phyloP scores from a whole-genome alignment of 306 rosid genomes.

The Hippophae gyantsensis region DNA sequence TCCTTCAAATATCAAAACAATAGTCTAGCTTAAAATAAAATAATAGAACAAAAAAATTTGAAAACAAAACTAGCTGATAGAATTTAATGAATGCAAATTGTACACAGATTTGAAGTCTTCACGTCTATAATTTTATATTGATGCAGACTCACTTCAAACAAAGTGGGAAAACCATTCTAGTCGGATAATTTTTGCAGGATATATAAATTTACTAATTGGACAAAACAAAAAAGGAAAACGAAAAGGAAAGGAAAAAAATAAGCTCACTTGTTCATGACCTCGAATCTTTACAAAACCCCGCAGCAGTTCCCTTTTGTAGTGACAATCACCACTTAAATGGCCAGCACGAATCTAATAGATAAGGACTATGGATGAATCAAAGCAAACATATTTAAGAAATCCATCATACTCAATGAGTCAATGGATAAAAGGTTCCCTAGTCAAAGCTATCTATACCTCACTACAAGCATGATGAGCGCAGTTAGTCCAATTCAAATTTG shows the following conservation, averaged over 20 bases:
- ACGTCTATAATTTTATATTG: no score
- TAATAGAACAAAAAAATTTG: neutral
- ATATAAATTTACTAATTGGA: no score
- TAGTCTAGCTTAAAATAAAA: neutral
- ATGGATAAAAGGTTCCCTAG: neutral
- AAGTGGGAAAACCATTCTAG: no score
- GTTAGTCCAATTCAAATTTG: conserved; percentile 66
- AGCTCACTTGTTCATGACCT: conserved; percentile 74
- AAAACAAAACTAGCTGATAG: no score
- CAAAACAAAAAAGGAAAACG: no score
- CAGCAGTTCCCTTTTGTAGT: conserved; percentile 71
- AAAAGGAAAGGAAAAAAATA: no score
- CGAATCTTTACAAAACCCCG: conserved; percentile 48
- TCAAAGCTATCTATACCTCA: conserved; percentile 39
- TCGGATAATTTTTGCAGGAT: no score
- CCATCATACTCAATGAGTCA: conserved; percentile 1
- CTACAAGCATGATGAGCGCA: conserved; percentile 97
- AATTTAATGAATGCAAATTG: no score
- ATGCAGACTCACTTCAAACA: no score
- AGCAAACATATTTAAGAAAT: neutral
- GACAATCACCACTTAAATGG: conserved; percentile 94
- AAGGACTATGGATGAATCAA: neutral
- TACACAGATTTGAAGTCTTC: no score
- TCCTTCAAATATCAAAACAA: conserved; percentile 48
- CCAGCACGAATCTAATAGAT: conserved; percentile 70